A percentile compares a stretch with the other conserved stretches of the same genome.
These are phyloP conservation scores for Aspergillus nanangensis DNA, from an alignment of 495 filamentous ascomycete genomes.

Conservation along the genomic window DNA sequence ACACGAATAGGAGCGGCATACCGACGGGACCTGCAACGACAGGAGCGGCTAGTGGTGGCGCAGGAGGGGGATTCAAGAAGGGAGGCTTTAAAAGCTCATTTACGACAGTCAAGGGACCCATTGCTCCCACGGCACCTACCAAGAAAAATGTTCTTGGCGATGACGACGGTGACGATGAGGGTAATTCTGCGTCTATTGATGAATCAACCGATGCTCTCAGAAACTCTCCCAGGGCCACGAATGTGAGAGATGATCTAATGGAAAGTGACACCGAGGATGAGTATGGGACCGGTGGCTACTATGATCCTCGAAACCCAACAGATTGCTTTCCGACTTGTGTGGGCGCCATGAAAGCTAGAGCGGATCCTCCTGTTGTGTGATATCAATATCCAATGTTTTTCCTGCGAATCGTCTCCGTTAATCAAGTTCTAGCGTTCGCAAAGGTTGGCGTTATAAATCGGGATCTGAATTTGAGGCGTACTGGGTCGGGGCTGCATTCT, in stretches of 20 bases:
- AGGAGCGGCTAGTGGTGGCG: conserved; percentile 9
- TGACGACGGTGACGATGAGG: conserved; percentile 33
- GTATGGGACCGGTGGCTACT: conserved; percentile 39
- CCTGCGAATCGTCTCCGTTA: too few species aligned
- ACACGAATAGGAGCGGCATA: conserved; percentile 14
- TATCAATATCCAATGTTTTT: too few species aligned
- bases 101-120: conserved; percentile 37
- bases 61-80: conserved; percentile 53
- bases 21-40: conserved; percentile 3
- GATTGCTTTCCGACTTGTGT: conserved; percentile 42
- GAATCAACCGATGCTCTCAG: conserved; percentile 30
- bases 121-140: conserved; percentile 21
- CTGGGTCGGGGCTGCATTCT: too few species aligned
- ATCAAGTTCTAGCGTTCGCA: too few species aligned
- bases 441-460: neutral
- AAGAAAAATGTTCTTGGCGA: conserved; percentile 43
- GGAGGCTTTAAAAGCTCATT: conserved; percentile 62
- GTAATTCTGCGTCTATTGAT: conserved; percentile 2
- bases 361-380: conserved; percentile 2
- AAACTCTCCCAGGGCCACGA: conserved; percentile 1
- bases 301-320: conserved; percentile 50
- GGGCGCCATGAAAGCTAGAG: conserved; percentile 11
- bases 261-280: conserved; percentile 46
- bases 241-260: too few species aligned
- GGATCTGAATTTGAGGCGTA: neutral